A percentile compares a stretch with the other conserved stretches of the same genome.
These are phyloP conservation scores for Solanum chaucha DNA, from an alignment of 257 asterid genomes.

Conservation along the genomic window DNA sequence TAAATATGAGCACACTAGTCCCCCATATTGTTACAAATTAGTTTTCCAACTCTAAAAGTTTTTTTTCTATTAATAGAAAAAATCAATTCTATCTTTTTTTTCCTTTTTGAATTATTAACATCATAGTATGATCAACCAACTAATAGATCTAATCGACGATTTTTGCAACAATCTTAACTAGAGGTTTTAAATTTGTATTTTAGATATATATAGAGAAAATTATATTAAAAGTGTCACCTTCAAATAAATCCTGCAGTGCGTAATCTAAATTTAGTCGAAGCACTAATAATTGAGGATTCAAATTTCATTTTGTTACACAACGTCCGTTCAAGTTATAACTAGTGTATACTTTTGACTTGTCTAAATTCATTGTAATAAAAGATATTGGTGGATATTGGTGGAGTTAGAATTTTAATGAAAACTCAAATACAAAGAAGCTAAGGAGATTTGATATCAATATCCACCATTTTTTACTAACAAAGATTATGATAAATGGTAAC, in stretches of 20 bases:
- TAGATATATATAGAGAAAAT: too few species aligned
- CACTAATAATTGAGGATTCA: neutral
- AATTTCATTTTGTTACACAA: neutral
- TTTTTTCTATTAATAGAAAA: neutral
- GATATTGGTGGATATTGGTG: too few species aligned
- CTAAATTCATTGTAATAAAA: neutral
- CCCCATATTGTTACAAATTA: neutral
- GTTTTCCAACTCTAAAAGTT: neutral
- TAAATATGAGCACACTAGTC: neutral
- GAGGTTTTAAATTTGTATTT: too few species aligned
- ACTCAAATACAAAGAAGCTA: too few species aligned
- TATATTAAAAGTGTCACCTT: too few species aligned
- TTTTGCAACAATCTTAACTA: too few species aligned
- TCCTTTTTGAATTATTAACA: neutral
- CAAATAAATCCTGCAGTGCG: accelerated
- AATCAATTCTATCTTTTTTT: neutral
- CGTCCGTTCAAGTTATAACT: neutral
- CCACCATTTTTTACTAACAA: too few species aligned
- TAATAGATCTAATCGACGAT: too few species aligned
- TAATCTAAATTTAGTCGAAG: too few species aligned
- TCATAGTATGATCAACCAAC: neutral
- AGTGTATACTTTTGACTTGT: neutral
- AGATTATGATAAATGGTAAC: too few species aligned
- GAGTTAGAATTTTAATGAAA: too few species aligned
- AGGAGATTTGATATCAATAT: too few species aligned